Percentiles rank a stretch among this genome's conserved stretches.
phyloP scores from a whole-genome alignment of 2,329 filamentous ascomycete genomes.

The Aspergillus texensis region DNA sequence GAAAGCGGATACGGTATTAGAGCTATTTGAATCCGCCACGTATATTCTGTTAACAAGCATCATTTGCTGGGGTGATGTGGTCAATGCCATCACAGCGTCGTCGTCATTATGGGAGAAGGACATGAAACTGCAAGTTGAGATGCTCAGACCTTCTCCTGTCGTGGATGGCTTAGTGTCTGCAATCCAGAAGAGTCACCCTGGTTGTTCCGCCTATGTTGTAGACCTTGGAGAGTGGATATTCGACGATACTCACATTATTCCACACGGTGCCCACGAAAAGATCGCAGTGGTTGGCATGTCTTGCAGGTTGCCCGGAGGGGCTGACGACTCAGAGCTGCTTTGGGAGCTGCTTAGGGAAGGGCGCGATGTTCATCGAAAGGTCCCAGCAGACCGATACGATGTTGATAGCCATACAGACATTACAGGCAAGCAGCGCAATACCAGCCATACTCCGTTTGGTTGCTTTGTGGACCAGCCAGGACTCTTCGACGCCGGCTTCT shows the following conservation, averaged over 20 bases:
- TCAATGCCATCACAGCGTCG: background rate
- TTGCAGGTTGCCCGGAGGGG: slow-evolving; percentile 25
- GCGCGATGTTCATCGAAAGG: slow-evolving; percentile 30
- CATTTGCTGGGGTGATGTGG: background rate
- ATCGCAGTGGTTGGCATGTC: slow-evolving; percentile 31
- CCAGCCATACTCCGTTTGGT: slow-evolving; percentile 35
- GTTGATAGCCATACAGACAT: slow-evolving; percentile 36
- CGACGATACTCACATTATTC: background rate
- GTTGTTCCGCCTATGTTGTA: background rate
- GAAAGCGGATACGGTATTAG: background rate
- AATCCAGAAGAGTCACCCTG: background rate
- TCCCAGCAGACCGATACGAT: slow-evolving; percentile 40
- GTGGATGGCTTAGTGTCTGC: background rate
- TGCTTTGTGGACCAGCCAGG: slow-evolving; percentile 42
- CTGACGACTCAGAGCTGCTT: slow-evolving; percentile 30
- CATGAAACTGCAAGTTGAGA: background rate
- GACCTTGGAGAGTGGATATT: background rate
- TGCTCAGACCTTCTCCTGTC: background rate
- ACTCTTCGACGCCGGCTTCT: slow-evolving; percentile 44
- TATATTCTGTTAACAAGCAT: background rate
- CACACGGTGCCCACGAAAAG: slow-evolving; percentile 15
- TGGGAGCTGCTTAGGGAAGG: slow-evolving; percentile 41
- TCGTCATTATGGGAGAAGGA: background rate
- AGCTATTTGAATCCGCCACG: background rate
- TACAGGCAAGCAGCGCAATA: slow-evolving; percentile 35